Conservation (phyloP, 2,329 filamentous ascomycete species). For the Fusarium graminum region DNA sequence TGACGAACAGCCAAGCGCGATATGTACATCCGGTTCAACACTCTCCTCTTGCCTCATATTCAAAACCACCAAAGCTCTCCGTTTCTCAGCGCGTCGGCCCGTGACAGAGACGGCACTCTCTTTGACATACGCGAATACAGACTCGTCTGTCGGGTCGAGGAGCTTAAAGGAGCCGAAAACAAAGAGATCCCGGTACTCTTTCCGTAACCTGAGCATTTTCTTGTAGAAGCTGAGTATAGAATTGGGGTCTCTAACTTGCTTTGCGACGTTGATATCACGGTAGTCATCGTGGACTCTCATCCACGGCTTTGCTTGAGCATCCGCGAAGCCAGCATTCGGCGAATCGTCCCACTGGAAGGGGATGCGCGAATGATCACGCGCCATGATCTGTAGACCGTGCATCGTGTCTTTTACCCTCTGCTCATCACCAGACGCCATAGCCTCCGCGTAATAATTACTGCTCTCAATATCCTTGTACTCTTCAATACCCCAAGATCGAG, state of each 20-base stretch:
- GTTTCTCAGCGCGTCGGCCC: constrained; percentile 35
- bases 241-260: constrained; percentile 59
- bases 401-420: constrained; percentile 61
- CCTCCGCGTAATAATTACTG: constrained; percentile 64
- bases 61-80: constrained; percentile 57
- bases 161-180: constrained; percentile 72
- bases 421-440: constrained; percentile 53
- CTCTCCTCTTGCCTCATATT: constrained; percentile 61
- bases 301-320: constrained; percentile 65
- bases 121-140: constrained; percentile 69
- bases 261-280: constrained; percentile 66
- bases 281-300: constrained; percentile 75
- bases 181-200: constrained; percentile 69
- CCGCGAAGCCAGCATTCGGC: constrained; percentile 72
- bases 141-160: constrained; percentile 62
- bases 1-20: constrained; percentile 35
- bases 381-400: constrained; percentile 67
- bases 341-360: constrained; percentile 75
- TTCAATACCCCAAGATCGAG: constrained; percentile 62
- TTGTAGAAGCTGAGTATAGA: constrained; percentile 73
- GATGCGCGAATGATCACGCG: constrained; percentile 72
- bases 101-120: constrained; percentile 43
- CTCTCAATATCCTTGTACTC: constrained; percentile 69
- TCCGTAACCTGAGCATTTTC: constrained; percentile 63
- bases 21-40: constrained; percentile 43